Evolutionary conservation across 108 stramenopile genomes (phyloP), one percentile per base, ranked within the genome.

Genomic region (Conticribra weissflogii): DNA sequence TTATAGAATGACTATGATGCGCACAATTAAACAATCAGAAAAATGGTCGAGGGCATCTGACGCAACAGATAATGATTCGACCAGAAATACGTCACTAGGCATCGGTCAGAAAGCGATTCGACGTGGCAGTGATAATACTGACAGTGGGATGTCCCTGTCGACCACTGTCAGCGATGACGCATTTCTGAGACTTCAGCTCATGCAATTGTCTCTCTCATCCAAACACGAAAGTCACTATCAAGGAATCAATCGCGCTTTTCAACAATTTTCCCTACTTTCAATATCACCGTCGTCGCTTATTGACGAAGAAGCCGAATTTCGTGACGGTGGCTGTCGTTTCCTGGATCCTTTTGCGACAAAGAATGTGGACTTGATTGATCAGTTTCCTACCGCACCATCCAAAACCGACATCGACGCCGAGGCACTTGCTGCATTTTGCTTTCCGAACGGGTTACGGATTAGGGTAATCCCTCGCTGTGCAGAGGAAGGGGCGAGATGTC

Each of bases 341-440:
- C 68, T 80, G 16, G 82, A 75, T 50, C 66, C 82, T 0, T 83
- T 83, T 58, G 34, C 57, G 14, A 71, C 78, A 17, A 79, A 79
- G 59, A 56, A 71, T 25, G 29, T 59, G 51, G 68, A 59, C 25
- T 68, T 80, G 32, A 58, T 76, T 21, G 82, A 83, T 50, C 76
- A 71, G 27, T 80, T 65, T 71, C 68, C 82, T 2, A 65, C 18
- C 3, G 64, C 17, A 3, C 0, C 18, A 50, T 63, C 77, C 23
- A 41, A 70, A 32, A 65, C 74, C n/a, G 71, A 76, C 29, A 76
- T 83, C 25, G 78, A 80, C 63, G 51, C 78, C 21, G 66, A 73
- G 47, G 77, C 82, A 14, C 74, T 83, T 19, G 78, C 79, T 53
- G 72, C 78, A 32, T 83, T 83, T 62, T 83, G 78, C 41, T 83